Conservation (phyloP, 2,329 filamentous ascomycete species). For the Ambrosiella cleistominuta region DNA sequence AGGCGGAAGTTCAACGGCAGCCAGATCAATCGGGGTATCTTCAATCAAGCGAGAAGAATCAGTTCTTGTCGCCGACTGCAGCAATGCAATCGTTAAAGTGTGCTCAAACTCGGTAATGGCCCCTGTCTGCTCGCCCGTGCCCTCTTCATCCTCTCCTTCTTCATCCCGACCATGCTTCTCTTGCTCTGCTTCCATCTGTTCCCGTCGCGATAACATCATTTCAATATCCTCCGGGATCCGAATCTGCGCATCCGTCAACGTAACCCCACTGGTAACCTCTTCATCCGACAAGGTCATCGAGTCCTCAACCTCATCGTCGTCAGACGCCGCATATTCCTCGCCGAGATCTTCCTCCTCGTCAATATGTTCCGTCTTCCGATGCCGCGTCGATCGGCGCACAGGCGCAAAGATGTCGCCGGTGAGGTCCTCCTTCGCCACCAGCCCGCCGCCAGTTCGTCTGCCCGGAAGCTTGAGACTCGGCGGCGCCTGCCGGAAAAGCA, state of each 20-base stretch:
- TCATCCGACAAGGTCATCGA: constrained; percentile 10
- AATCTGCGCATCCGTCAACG: constrained; percentile 10
- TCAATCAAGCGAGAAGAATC: neutral
- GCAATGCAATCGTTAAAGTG: neutral
- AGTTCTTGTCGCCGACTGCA: neutral
- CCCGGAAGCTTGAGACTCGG: constrained; percentile 11
- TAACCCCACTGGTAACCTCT: constrained; percentile 10
- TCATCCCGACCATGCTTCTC: neutral
- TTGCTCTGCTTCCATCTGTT: neutral
- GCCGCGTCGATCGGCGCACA: constrained; percentile 9
- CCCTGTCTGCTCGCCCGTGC: neutral
- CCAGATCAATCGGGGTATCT: neutral
- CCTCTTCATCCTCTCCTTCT: neutral
- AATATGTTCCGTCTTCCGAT: neutral
- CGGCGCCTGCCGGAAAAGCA: constrained; percentile 8
- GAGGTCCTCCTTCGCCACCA: constrained; percentile 7
- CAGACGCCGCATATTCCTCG: constrained; percentile 14
- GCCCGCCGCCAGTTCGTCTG: constrained; percentile 2
- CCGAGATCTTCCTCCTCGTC: constrained; percentile 9
- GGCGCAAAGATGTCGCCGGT: constrained; percentile 13
- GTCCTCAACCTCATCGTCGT: constrained; percentile 7
- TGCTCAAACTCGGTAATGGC: neutral
- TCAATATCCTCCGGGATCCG: constrained; percentile 8
- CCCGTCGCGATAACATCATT: constrained; percentile 7
- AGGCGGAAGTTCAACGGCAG: neutral